These are phyloP conservation scores for Mortierella antarctica DNA, from an alignment of 192 early-diverging fungal species.

Conservation along the genomic window DNA sequence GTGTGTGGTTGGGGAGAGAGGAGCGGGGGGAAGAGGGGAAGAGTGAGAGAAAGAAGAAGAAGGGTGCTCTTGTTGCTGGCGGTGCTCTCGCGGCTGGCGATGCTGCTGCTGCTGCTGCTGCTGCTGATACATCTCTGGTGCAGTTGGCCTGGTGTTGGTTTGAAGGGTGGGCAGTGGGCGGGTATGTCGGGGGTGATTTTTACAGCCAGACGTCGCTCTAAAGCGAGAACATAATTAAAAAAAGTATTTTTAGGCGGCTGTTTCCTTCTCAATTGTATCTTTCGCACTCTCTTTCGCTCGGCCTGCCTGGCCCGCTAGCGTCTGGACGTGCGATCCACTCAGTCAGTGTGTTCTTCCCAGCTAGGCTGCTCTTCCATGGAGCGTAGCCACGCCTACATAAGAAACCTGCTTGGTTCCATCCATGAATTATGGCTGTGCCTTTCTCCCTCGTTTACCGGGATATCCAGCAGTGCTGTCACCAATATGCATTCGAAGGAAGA, in stretches of 20 bases:
- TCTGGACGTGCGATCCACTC: too few relatives aligned
- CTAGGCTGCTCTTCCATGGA: too few relatives aligned
- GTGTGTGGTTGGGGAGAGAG: slow-evolving; percentile 8
- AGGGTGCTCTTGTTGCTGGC: neutral
- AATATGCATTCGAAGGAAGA: too few relatives aligned
- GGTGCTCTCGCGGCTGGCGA: neutral
- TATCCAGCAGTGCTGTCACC: too few relatives aligned
- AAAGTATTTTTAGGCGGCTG: slow-evolving; percentile 5
- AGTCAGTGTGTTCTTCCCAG: too few relatives aligned
- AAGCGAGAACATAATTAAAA: slow-evolving; percentile 8
- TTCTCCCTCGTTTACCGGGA: too few relatives aligned
- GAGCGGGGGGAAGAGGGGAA: slow-evolving; percentile 6
- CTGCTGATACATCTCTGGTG: neutral
- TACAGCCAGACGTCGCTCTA: neutral
- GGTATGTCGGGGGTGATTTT: neutral
- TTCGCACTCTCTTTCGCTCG: too few relatives aligned
- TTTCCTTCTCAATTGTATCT: neutral
- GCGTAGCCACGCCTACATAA: too few relatives aligned
- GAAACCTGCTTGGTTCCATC: too few relatives aligned
- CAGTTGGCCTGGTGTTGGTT: neutral
- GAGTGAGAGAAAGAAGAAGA: slow-evolving; percentile 12
- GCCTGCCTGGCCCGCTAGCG: too few relatives aligned
- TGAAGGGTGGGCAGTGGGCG: neutral
- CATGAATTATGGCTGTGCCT: too few relatives aligned
- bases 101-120: neutral